Evolutionary conservation across 2,329 filamentous ascomycete species (phyloP).

Genomic region (Clonostachys chloroleuca): DNA sequence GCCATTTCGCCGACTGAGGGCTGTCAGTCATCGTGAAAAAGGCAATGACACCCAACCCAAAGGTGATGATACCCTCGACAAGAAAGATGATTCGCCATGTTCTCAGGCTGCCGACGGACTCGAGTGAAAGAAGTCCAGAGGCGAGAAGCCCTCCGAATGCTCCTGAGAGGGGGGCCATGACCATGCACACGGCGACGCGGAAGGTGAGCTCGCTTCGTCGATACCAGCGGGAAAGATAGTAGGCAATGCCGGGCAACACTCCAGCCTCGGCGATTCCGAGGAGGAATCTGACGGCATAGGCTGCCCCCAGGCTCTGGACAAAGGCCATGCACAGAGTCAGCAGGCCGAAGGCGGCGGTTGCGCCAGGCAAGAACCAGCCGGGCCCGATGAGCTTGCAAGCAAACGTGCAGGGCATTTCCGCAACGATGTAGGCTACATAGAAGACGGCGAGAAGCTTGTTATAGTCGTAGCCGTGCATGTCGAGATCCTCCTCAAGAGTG

Average conservation of each 20-base stretch:
- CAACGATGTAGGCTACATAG: slow-evolving; percentile 4
- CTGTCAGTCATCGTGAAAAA: slow-evolving; percentile 63
- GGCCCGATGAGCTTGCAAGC: slow-evolving; percentile 61
- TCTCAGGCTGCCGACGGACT: slow-evolving; percentile 47
- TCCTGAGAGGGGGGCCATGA: slow-evolving; percentile 61
- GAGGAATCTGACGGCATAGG: slow-evolving; percentile 30
- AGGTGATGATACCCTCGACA: slow-evolving; percentile 62
- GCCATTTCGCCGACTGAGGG: slow-evolving; percentile 62
- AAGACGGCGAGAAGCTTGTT: slow-evolving; percentile 23
- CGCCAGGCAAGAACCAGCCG: slow-evolving; percentile 58
- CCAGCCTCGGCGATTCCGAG: too few species aligned
- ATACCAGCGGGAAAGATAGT: slow-evolving; percentile 63
- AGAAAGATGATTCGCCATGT: slow-evolving; percentile 69
- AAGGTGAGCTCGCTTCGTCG: slow-evolving; percentile 57
- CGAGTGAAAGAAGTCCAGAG: slow-evolving; percentile 56
- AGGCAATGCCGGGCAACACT: slow-evolving; percentile 28
- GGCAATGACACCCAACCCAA: slow-evolving; percentile 45
- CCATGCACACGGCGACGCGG: slow-evolving; percentile 58
- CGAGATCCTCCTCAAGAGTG: slow-evolving; percentile 26
- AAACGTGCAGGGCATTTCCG: slow-evolving; percentile 56
- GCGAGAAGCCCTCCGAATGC: slow-evolving; percentile 64
- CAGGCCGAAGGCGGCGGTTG: slow-evolving; percentile 53
- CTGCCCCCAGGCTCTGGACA: slow-evolving; percentile 31
- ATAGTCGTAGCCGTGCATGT: slow-evolving; percentile 26
- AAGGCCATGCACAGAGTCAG: slow-evolving; percentile 58